A percentile compares a stretch with the other conserved stretches of the same genome.
These are phyloP conservation scores for Neltuma alba DNA, from an alignment of 306 rosid species.

Conservation along the genomic window DNA sequence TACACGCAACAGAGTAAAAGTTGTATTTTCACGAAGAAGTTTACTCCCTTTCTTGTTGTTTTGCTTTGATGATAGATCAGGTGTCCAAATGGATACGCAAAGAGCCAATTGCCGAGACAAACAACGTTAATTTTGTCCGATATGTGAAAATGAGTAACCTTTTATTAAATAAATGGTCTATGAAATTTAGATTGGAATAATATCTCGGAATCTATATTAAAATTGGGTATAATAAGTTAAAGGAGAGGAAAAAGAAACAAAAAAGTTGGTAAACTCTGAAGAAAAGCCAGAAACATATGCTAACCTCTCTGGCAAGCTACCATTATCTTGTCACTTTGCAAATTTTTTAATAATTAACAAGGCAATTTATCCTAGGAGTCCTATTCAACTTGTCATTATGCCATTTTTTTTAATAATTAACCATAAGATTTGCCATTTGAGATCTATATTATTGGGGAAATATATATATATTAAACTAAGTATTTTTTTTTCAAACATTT, in stretches of 20 bases:
- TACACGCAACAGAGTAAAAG: too few species aligned
- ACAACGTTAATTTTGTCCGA: neutral
- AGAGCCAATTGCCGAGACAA: neutral
- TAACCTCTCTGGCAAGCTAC: neutral
- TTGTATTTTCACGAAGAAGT: too few species aligned
- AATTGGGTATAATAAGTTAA: neutral
- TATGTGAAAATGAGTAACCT: neutral
- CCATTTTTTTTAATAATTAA: neutral
- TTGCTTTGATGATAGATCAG: neutral
- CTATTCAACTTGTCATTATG: too few species aligned
- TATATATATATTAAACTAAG: too few species aligned
- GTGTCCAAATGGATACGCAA: neutral
- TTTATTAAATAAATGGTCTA: neutral
- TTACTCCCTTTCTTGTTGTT: too few species aligned
- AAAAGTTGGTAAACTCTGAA: slow-evolving; percentile 2
- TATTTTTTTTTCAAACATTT: too few species aligned
- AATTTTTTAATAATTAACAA: too few species aligned
- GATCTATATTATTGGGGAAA: neutral
- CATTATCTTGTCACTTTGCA: neutral
- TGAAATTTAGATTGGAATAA: neutral
- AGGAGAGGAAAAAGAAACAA: neutral
- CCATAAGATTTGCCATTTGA: too few species aligned
- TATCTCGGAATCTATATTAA: neutral
- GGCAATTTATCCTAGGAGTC: too few species aligned
- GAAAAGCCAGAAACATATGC: neutral